Conservation (phyloP, 768 basidiomycete genomes). For the Tylopilus felleus region DNA sequence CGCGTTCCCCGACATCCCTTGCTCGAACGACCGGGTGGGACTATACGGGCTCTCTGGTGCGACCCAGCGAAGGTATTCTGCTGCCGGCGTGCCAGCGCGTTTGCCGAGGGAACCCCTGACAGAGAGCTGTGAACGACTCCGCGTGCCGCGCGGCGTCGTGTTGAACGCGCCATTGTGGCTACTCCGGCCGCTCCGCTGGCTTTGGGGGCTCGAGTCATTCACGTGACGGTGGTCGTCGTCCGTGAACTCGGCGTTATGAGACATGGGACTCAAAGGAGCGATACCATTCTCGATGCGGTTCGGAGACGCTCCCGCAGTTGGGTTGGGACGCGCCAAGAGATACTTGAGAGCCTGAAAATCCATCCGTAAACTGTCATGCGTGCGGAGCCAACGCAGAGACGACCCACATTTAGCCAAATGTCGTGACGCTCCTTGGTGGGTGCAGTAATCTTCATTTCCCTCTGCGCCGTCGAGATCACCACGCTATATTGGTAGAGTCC, state of each 20-base stretch:
- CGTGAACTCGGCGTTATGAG: conserved; percentile 39
- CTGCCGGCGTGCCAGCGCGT: conserved; percentile 86
- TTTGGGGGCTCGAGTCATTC: conserved; percentile 61
- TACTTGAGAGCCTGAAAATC: conserved; percentile 79
- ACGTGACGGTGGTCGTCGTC: conserved; percentile 52
- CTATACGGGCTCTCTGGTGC: conserved; percentile 75
- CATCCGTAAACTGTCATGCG: conserved; percentile 7
- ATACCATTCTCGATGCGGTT: conserved; percentile 31
- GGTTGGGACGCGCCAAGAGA: conserved; percentile 71
- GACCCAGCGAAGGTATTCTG: conserved; percentile 84
- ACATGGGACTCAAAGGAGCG: conserved; percentile 49
- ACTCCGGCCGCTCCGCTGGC: conserved; percentile 68
- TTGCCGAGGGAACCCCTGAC: conserved; percentile 71
- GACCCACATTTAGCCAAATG: conserved; percentile 87
- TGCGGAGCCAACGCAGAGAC: conserved; percentile 6
- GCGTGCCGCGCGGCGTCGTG: conserved; percentile 71
- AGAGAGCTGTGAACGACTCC: conserved; percentile 78
- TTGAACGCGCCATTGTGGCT: conserved; percentile 60
- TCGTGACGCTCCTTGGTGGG: conserved; percentile 94
- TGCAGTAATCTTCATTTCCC: conserved; percentile 99
- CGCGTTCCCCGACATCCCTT: conserved; percentile 35
- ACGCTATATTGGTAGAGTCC: conserved; percentile 92
- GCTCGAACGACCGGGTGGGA: conserved; percentile 66
- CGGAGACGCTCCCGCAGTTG: conserved; percentile 21
- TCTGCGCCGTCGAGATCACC: conserved; percentile 85